Conservation (phyloP, 2,329 filamentous ascomycete genomes). For the Penicillium sclerotiorum region DNA sequence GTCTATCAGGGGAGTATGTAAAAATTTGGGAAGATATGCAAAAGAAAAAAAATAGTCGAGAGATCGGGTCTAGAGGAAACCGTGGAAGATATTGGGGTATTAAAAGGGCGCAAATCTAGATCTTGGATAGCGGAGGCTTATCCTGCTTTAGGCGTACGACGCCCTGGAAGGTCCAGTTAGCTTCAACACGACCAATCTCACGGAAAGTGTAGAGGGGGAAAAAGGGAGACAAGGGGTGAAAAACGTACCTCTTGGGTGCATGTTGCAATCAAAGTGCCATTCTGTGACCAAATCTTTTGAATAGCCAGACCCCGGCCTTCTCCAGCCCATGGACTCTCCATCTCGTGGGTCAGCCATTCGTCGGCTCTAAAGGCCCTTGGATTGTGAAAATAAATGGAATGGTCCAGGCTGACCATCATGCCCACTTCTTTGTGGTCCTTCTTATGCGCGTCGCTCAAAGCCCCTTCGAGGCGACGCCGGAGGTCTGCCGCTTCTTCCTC, state of each 20-base stretch:
- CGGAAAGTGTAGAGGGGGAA: too few relatives aligned
- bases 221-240: too few relatives aligned
- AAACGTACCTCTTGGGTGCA: constrained; percentile 53
- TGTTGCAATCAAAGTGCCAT: constrained; percentile 52
- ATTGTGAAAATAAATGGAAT: constrained; percentile 56
- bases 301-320: constrained; percentile 52
- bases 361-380: constrained; percentile 52
- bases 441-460: constrained; percentile 32
- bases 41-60: too few relatives aligned
- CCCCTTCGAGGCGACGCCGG: constrained; percentile 37
- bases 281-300: constrained; percentile 54
- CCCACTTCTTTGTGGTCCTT: constrained; percentile 43
- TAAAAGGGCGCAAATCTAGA: constrained; percentile 17
- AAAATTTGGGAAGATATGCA: neutral
- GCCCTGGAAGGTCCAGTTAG: constrained; percentile 37
- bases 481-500: constrained; percentile 47
- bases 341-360: constrained; percentile 55
- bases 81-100: too few relatives aligned
- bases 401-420: constrained; percentile 56
- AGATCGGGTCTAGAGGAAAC: too few relatives aligned
- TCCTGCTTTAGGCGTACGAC: constrained; percentile 52
- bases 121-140: constrained; percentile 35
- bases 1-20: neutral
- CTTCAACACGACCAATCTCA: too few relatives aligned
- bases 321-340: constrained; percentile 55